Conservation (phyloP, 164 flowering plant genomes). For the Liquidambar formosana region DNA sequence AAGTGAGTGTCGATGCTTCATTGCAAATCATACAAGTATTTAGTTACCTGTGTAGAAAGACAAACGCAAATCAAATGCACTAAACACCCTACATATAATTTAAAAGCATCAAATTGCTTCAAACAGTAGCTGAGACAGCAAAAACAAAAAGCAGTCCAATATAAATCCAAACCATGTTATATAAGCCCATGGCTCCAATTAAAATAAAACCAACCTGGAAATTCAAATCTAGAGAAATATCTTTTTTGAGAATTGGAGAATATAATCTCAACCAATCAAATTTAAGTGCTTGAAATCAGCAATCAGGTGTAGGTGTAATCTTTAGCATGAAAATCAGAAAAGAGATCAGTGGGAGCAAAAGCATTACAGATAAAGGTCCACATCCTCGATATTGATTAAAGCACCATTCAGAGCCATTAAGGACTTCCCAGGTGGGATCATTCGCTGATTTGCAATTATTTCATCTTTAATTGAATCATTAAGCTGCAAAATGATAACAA, state of each 20-base stretch:
- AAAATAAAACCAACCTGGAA: not conserved
- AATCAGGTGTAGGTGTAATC: not conserved
- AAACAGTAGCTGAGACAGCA: not conserved
- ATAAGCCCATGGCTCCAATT: not conserved
- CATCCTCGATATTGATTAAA: constrained; percentile 86
- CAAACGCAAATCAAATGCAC: too few relatives aligned
- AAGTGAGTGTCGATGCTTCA: too few relatives aligned
- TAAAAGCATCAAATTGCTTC: too few relatives aligned
- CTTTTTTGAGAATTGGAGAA: not conserved
- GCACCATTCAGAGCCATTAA: constrained; percentile 98
- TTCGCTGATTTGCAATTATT: constrained; percentile 85
- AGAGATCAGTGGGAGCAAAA: not conserved
- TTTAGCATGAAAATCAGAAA: constrained; percentile 1
- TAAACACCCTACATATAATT: too few relatives aligned
- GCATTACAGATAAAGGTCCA: constrained; percentile 87
- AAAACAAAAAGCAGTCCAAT: not conserved
- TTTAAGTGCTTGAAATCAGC: not conserved
- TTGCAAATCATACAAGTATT: too few relatives aligned
- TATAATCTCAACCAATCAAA: not conserved
- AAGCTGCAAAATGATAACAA: constrained; percentile 53
- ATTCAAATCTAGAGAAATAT: not conserved
- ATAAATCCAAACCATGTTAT: not conserved
- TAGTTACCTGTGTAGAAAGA: too few relatives aligned
- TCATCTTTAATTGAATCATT: constrained; percentile 90
- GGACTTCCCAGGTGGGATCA: constrained; percentile 98